Evolutionary conservation across 129 eudicot species (phyloP).

Genomic region (Daucus carota): DH1_v3.0 NC_030385.2:5663001-5663500

Average conservation of each 20-base stretch:
- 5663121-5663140: too few species aligned
- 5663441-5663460: constrained; percentile 25
- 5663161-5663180: too few species aligned
- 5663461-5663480: constrained; percentile 14
- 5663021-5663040: too few species aligned
- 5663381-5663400: neutral
- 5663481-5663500: constrained; percentile 8
- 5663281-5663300: neutral
- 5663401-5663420: neutral
- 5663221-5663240: neutral
- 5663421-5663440: constrained; percentile 22
- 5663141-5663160: too few species aligned
- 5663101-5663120: too few species aligned
- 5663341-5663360: neutral
- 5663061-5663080: too few species aligned
- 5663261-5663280: neutral
- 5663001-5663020: too few species aligned
- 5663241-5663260: neutral
- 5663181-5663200: neutral
- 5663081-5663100: too few species aligned
- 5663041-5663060: too few species aligned
- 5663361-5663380: neutral
- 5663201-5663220: neutral
- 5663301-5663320: neutral
- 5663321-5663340: neutral